Evolutionary conservation across 495 filamentous ascomycete genomes (phyloP), one percentile per base, ranked within the genome.

Genomic region (Xylaria cubensis): DNA sequence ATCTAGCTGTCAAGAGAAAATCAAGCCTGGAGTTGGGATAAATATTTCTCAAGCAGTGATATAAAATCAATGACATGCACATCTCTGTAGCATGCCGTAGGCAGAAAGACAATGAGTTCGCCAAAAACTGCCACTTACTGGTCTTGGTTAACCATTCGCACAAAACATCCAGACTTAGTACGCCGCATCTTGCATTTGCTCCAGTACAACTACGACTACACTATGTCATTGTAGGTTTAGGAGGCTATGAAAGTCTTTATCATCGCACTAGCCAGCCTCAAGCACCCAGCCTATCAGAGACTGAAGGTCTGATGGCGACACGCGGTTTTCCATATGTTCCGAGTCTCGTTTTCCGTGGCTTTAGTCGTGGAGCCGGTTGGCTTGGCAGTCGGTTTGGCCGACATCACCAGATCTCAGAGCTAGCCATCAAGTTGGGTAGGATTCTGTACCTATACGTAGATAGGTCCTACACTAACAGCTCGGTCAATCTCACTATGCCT

Each of bases 321-420:
- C 39, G 21, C 34, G 59, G 21, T 46, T 55, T 41, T 53, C 17
- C 32, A 10, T 19, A 21, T 7, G 17, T 21, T 24, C 64, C 64
- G n/a, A 46, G 26, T 51, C 44, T 51, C 55, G 19, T 56, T 67
- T n/a, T 26, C 50, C 34, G 8, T 67, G 65, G n/a, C 10, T 29
- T 34, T 19, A n/a, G 65, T 55, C 34, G 32, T 39, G 44, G 36
- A 44, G 32, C 36, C 19, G 26, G 17, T 12, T 17, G 12, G 34
- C 65, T 67, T 67, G 48, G 64, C 64, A 15, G 48, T 42, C 29
- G 64, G 48, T 64, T 55, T 67, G 46, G 17, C 46, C 58, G 59
- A 64, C 69, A 71, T 71, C 69, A 71, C 61, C 59, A 64, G 59
- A 71, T 64, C 59, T 39, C 32, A 67, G 64, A 39, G 46, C 64